Evolutionary conservation across 1,284 basidiomycete genomes (phyloP), one percentile per base, ranked within the genome.

Genomic region (Exobasidium cylindrosporum): DNA sequence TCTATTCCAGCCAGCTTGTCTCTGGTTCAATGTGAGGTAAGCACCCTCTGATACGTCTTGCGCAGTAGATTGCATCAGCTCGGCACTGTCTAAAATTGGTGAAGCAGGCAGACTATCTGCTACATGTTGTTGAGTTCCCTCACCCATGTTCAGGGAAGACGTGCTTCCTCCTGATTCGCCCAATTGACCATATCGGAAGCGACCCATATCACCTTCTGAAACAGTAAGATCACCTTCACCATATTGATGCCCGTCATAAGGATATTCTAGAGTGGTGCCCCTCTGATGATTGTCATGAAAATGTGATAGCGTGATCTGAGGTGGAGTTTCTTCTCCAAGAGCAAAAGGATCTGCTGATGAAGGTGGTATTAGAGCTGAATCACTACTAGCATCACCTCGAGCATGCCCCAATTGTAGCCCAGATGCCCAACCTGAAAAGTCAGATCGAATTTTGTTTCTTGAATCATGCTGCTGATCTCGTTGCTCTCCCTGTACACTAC

Each of bases 1-100:
- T 17, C 40, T 11, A 49, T 59, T 32, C 49, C 55, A 59, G 10
- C 57, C 57, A 26, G 13, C 10, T 26, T 59, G 43, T 35, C 13
- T 30, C 55, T 59, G 57, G 35, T 59, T 10, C 6, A 54, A 54
- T 4, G 47, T 59, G 6, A 59, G 44, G 14, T 50, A 28, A 5
- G 29, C 57, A 21, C 57, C 57, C n/a, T 57, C 55, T 50, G 23
- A 24, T 14, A 10, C 47, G 29, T 50, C 47, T 24, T 10, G 10
- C 10, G 10, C 10, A 17, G 35, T 17, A 7, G 7, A 7, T 10
- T 40, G 10, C 35, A 40, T 40, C 35, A 40, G 17, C 10, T 7
- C 10, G 10, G 17, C 35, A 17, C 10, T 40, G 35, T 17, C 35
- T 10, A 10, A 17, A 10, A 40, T 40, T 10, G 35, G 35, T 40